Percentiles rank a stretch among this genome's conserved stretches.
These are phyloP conservation scores for Fagus sylvatica DNA, from an alignment of 306 rosid genomes.

Conservation along the genomic window DNA sequence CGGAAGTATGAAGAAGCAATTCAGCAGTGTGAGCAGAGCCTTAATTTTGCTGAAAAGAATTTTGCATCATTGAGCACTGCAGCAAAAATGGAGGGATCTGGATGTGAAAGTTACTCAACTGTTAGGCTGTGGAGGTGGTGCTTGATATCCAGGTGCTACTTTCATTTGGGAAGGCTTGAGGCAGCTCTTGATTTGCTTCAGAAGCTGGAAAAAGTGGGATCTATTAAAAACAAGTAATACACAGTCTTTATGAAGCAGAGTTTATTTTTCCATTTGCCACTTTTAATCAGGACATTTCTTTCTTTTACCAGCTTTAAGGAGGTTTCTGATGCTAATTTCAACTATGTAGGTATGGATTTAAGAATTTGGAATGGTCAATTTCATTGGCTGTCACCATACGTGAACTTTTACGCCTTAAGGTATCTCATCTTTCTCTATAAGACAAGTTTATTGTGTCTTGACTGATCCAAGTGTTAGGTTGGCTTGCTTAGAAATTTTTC, in stretches of 20 bases:
- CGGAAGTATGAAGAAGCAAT: constrained; percentile 73
- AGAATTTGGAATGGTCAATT: constrained; percentile 43
- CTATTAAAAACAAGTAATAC: constrained; percentile 55
- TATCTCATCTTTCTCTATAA: constrained; percentile 29
- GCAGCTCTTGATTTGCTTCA: constrained; percentile 70
- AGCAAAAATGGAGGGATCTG: constrained; percentile 32
- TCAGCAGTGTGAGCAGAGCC: constrained; percentile 75
- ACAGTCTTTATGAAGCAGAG: constrained; percentile 12
- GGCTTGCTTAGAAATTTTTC: too few relatives aligned
- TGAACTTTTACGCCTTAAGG: constrained; percentile 67
- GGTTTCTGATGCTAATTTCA: constrained; percentile 35
- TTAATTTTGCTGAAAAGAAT: constrained; percentile 71
- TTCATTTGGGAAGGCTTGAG: constrained; percentile 84
- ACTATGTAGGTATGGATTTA: constrained; percentile 44
- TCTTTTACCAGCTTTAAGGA: constrained; percentile 22
- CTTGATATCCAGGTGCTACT: constrained; percentile 78
- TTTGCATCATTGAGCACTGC: constrained; percentile 30
- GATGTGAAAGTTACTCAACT: constrained; percentile 31
- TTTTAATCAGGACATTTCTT: constrained; percentile 12
- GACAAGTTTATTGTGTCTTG: background rate
- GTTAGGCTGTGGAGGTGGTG: constrained; percentile 80
- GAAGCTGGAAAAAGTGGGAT: constrained; percentile 56
- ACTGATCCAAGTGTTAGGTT: background rate
- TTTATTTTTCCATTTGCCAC: constrained; percentile 27
- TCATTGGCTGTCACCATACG: constrained; percentile 61